Percentiles rank a stretch among this genome's conserved stretches.
phyloP scores from a whole-genome alignment of 805 yeast genomes.

The Groenewaldozyma salmanticensis region DNA sequence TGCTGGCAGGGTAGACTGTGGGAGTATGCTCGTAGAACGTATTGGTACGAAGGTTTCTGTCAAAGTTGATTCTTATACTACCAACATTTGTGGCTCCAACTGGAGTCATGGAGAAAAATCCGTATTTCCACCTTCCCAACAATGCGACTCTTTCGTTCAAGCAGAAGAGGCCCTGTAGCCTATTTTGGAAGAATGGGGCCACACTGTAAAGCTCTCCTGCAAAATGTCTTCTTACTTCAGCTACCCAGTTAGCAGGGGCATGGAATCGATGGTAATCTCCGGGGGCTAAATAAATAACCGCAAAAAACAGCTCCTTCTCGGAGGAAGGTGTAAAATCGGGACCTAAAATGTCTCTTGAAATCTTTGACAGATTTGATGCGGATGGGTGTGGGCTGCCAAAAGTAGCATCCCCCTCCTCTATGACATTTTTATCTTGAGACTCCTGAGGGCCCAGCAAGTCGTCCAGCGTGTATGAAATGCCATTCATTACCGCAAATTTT shows the following conservation, averaged over 20 bases:
- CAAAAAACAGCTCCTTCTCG: conserved; percentile 61
- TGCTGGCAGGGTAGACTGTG: neutral
- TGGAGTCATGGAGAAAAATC: conserved; percentile 97
- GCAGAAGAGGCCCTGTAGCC: conserved; percentile 78
- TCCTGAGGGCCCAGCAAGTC: conserved; percentile 49
- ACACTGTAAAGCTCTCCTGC: conserved; percentile 93
- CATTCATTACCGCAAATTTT: conserved; percentile 71
- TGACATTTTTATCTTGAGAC: conserved; percentile 32
- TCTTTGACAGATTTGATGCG: conserved; percentile 25
- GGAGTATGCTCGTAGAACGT: conserved; percentile 28
- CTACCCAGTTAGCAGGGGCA: conserved; percentile 94
- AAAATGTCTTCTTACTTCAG: conserved; percentile 86
- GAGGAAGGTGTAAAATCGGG: conserved; percentile 23
- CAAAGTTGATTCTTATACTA: conserved; percentile 83
- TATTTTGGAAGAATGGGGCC: conserved; percentile 89
- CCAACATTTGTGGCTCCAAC: conserved; percentile 99
- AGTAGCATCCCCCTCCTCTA: conserved; percentile 15
- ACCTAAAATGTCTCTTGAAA: conserved; percentile 15
- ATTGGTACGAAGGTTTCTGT: conserved; percentile 81
- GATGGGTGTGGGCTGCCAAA: conserved; percentile 24
- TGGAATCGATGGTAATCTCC: conserved; percentile 98
- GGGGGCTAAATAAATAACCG: conserved; percentile 93
- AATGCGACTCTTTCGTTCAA: conserved; percentile 92
- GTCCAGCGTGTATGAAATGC: conserved; percentile 60
- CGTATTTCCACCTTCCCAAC: conserved; percentile 92